Evolutionary conservation across 2,329 filamentous ascomycete genomes (phyloP), one percentile per base, ranked within the genome.

Genomic region (Cladosporium sp.): DNA sequence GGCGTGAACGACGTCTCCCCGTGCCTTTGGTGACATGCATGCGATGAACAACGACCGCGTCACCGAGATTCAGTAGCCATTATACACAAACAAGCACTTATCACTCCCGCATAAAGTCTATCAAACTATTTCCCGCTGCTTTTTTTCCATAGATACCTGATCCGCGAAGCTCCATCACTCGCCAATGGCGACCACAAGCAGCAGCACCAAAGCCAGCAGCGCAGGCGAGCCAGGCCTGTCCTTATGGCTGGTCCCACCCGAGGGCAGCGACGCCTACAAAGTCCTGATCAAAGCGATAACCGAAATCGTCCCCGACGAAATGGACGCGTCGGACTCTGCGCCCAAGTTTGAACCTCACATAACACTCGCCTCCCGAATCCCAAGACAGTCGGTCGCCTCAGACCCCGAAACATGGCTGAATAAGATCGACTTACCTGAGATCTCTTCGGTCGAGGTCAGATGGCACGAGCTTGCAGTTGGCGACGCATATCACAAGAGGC

Each of bases 261-360:
- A 58, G 8, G 11, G 8, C 21, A 41, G 11, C 21, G 8, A 58
- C 7, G 15, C 12, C 4, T 28, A 38, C 21, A 18, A 36, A 3
- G 32, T 34, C 32, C 34, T 58, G 10, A 28, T n/a, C 30, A 28
- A 41, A 5, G 55, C 55, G 8, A 58, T 58, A 21, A 18, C 2
- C 3, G 10, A 41, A 6, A 34, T 36, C 7, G 32, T 58, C 4
- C 55, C 34, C 18, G 2, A 26, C 21, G 24, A 24, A n/a, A 34
- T 41, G 15, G 11, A 11, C 11, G 21, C 32, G 21, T 18, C n/a
- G 21, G 21, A 21, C 21, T 10, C 12, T 15, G 11, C 55, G 8
- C 55, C 55, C 28, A 21, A 34, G 8, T 58, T 58, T 34, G 34
- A 58, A 58, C 55, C 55, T 36, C 55, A 58, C 55, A 10, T 58